Evolutionary conservation across 345 rosid species (phyloP).

Genomic region (Boechera divaricarpa): DNA sequence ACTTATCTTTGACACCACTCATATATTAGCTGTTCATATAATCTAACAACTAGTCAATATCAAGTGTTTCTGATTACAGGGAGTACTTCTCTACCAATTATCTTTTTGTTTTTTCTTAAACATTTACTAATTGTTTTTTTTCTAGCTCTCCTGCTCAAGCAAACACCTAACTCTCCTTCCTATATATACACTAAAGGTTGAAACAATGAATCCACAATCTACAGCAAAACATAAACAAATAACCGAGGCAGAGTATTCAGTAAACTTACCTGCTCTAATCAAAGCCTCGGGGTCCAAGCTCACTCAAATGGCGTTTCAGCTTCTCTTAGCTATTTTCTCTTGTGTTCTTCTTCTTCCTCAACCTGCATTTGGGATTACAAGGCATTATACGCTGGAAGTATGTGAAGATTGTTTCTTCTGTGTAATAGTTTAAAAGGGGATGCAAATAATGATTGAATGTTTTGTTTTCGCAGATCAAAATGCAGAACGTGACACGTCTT

Average conservation of each 20-base stretch:
- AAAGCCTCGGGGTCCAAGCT: slow-evolving; percentile 31
- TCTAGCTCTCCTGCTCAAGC: slow-evolving; percentile 44
- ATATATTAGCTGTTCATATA: slow-evolving; percentile 58
- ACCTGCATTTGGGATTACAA: slow-evolving; percentile 57
- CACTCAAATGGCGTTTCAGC: slow-evolving; percentile 33
- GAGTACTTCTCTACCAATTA: slow-evolving; percentile 33
- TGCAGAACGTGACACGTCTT: slow-evolving; percentile 69
- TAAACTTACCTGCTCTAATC: slow-evolving; percentile 18
- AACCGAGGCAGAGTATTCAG: slow-evolving; percentile 36
- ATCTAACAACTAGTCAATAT: slow-evolving; percentile 59
- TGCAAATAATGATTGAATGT: not conserved
- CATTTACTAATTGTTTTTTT: slow-evolving; percentile 4
- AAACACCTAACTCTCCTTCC: slow-evolving; percentile 39
- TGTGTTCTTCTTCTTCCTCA: slow-evolving; percentile 48
- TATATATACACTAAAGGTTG: slow-evolving; percentile 45
- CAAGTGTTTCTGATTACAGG: slow-evolving; percentile 30
- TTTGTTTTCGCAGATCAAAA: slow-evolving; percentile 50
- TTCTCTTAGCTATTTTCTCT: slow-evolving; percentile 46
- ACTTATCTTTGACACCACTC: slow-evolving; percentile 85
- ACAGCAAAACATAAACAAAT: slow-evolving; percentile 9
- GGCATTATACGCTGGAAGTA: slow-evolving; percentile 81
- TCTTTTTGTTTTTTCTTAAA: slow-evolving; percentile 17
- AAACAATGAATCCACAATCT: slow-evolving; percentile 38
- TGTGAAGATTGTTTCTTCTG: slow-evolving; percentile 30
- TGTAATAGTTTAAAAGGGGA: not conserved